Conservation (phyloP, 805 yeast species). For the Candida sakaeoensis region DNA sequence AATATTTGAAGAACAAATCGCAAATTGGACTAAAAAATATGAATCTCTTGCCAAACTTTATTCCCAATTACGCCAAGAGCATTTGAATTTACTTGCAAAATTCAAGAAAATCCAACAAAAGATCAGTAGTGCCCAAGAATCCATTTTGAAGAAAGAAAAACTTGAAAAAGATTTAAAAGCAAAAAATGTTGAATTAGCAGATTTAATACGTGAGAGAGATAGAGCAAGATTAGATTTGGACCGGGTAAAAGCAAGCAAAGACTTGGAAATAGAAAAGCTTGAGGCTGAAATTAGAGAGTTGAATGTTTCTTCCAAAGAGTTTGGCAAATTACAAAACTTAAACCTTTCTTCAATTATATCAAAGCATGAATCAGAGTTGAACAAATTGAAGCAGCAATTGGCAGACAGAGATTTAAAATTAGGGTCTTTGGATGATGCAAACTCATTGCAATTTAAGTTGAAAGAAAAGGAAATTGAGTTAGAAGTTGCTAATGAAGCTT, state of each 20-base stretch:
- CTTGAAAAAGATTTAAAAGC: constrained; percentile 79
- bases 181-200: constrained; percentile 84
- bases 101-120: constrained; percentile 81
- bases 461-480: constrained; percentile 73
- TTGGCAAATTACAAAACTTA: constrained; percentile 60
- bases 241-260: constrained; percentile 59
- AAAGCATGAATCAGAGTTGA: constrained; percentile 62
- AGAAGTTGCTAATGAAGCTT: constrained; percentile 73
- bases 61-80: constrained; percentile 89
- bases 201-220: constrained; percentile 83
- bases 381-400: constrained; percentile 48
- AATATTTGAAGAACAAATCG: constrained; percentile 68
- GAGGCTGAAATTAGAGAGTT: constrained; percentile 62
- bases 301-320: constrained; percentile 52
- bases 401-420: constrained; percentile 18
- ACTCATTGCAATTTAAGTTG: constrained; percentile 41
- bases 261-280: constrained; percentile 60
- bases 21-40: constrained; percentile 79
- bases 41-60: constrained; percentile 86
- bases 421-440: constrained; percentile 18
- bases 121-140: constrained; percentile 86
- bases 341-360: constrained; percentile 57
- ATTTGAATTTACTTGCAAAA: constrained; percentile 69
- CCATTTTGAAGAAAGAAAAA: constrained; percentile 77
- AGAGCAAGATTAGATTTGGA: constrained; percentile 82